phyloP scores from a whole-genome alignment of 495 filamentous ascomycete species.

The Daldinia grandis region DNA sequence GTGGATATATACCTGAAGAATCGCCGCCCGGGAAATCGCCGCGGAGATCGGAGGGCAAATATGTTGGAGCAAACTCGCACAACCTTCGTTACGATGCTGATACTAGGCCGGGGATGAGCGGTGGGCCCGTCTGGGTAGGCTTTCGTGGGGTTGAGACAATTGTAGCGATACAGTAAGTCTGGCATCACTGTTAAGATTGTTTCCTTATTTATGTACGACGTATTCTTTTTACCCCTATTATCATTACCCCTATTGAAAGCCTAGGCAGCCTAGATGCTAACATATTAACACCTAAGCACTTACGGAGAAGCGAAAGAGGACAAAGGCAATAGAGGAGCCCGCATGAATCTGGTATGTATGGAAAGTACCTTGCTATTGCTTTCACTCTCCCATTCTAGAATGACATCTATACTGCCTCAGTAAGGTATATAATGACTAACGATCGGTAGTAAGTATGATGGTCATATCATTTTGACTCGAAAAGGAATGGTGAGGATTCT shows the following conservation, averaged over 20 bases:
- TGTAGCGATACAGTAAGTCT: slow-evolving; percentile 35
- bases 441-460: too few relatives aligned
- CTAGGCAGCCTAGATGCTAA: background rate
- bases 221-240: background rate
- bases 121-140: slow-evolving; percentile 37
- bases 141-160: slow-evolving; percentile 32
- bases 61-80: background rate
- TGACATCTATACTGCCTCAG: too few relatives aligned
- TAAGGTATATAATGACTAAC: too few relatives aligned
- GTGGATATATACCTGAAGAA: slow-evolving; percentile 19
- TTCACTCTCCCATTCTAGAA: too few relatives aligned
- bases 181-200: background rate
- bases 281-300: slow-evolving; percentile 8
- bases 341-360: slow-evolving; percentile 5
- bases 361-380: too few relatives aligned
- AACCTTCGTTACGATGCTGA: slow-evolving; percentile 28
- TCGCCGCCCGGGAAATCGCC: slow-evolving; percentile 1
- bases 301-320: slow-evolving; percentile 15
- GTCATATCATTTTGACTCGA: too few relatives aligned
- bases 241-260: background rate
- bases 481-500: too few relatives aligned
- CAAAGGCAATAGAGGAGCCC: slow-evolving; percentile 19
- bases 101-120: slow-evolving; percentile 33
- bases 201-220: too few relatives aligned
- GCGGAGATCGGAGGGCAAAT: slow-evolving; percentile 18